Percentiles rank a stretch among this genome's conserved stretches.
Conservation (phyloP, 2,329 filamentous ascomycete genomes). For the Botrytis fabae region DNA sequence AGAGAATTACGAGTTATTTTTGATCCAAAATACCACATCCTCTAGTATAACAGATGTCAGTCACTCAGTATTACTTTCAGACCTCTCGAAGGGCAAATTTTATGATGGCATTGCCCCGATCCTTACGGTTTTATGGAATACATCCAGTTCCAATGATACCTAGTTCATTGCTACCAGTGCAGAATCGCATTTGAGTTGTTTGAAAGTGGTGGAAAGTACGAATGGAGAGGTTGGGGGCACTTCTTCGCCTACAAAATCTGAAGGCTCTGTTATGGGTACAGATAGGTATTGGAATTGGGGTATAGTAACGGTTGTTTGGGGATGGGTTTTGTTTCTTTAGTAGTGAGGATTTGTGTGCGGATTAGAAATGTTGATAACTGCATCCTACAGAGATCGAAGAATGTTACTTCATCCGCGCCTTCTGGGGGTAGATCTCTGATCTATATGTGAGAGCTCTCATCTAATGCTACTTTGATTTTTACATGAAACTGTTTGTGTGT, state of each 20-base stretch:
- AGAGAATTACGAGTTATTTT: constrained; percentile 11
- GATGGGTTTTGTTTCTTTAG: neutral
- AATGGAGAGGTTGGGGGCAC: neutral
- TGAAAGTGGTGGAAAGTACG: neutral
- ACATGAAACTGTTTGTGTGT: no score
- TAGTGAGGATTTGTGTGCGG: neutral
- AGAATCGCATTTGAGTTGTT: neutral
- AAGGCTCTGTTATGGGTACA: neutral
- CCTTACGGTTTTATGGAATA: neutral
- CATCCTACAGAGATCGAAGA: neutral
- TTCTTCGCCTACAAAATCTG: neutral
- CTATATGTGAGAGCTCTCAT: neutral
- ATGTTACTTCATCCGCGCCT: neutral
- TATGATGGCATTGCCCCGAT: neutral
- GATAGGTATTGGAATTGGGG: neutral
- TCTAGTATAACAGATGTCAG: neutral
- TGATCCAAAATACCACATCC: neutral
- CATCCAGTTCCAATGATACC: neutral
- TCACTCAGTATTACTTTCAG: neutral
- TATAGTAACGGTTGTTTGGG: neutral
- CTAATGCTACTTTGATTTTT: neutral
- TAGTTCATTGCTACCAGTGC: neutral
- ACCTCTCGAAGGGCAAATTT: neutral
- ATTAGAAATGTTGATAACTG: neutral
- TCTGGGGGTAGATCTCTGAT: neutral